Conservation (phyloP, 805 yeast genomes). For the Wickerhamiella slavikovae region DNA sequence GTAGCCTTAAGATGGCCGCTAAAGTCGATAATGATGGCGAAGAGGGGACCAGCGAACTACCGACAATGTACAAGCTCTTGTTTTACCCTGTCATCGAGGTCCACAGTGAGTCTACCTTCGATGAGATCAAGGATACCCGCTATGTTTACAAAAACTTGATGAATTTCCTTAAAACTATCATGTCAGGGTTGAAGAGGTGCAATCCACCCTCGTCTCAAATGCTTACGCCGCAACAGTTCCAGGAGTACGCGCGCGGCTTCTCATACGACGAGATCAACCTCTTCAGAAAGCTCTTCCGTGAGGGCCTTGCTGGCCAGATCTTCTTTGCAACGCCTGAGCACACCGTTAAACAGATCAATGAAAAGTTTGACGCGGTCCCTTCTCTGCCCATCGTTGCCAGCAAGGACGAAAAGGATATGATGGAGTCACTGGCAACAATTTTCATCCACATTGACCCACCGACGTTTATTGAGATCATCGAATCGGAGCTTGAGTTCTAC, state of each 20-base stretch:
- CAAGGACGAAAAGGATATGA: conserved; percentile 81
- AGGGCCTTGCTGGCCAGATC: conserved; percentile 61
- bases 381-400: conserved; percentile 70
- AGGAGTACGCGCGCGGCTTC: conserved; percentile 66
- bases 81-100: conserved; percentile 38
- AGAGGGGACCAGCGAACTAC: too few species aligned
- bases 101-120: conserved; percentile 28
- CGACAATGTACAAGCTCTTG: conserved; percentile 23
- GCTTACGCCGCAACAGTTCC: conserved; percentile 43
- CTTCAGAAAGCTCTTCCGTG: conserved; percentile 57
- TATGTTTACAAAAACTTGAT: conserved; percentile 71
- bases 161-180: conserved; percentile 76
- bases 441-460: conserved; percentile 90
- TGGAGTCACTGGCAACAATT: conserved; percentile 89
- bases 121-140: conserved; percentile 71
- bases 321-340: conserved; percentile 36
- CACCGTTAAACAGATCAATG: neutral
- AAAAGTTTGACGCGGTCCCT: conserved; percentile 28
- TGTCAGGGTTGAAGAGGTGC: conserved; percentile 73
- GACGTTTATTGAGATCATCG: conserved; percentile 81
- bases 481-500: conserved; percentile 54
- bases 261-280: conserved; percentile 67
- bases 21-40: conserved; percentile 9
- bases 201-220: conserved; percentile 57
- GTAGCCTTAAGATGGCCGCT: conserved; percentile 23